Evolutionary conservation across 2,329 filamentous ascomycete genomes (phyloP), one percentile per base, ranked within the genome.

Genomic region (Aspergillus pseudoviridinutans): DNA sequence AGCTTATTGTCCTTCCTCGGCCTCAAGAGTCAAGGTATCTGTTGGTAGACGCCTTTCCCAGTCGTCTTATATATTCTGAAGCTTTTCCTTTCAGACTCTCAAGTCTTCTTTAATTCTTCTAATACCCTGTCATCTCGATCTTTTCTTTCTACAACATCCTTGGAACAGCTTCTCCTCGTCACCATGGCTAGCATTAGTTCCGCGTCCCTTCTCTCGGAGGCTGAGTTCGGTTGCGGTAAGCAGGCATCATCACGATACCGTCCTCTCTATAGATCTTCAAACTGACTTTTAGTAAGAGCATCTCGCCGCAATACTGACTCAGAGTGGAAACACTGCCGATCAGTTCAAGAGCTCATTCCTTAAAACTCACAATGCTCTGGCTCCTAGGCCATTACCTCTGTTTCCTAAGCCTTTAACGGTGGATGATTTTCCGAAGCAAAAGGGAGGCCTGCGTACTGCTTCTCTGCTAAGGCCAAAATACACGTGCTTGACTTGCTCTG

Each of bases 171-270:
- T 25, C 29, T 46, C 28, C 35, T 42, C n/a, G n/a, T 42, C 64
- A 62, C 56, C 52, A 72, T 74, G 69, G 72, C 72, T 22, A 74
- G 63, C 35, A 66, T 72, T n/a, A 66, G 68, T 54, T 73, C 70
- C 1, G 63, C 69, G 29, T 65, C 66, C 29, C 61, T 71, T 29
- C 64, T 74, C 14, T 73, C 72, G 2, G 73, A 75, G 58, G 72
- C 74, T 7, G 74, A 73, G 53, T 77, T 68, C 60, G 74, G 74
- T 54, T 77, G 74, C 58, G 74, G 74, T 77, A 74, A 62, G 74
- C 57, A 53, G 49, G 51, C 27, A 29, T 22, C 10, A 50, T 56
- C 49, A 28, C 22, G 24, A 10, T 8, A 20, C 22, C 24, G 6
- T 29, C 10, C 10, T 56, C 51, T 4, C 17, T 24, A 50, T 56